These are phyloP conservation scores for Penicillium sp. DNA, from an alignment of 2,329 filamentous ascomycete species.

Conservation along the genomic window DNA sequence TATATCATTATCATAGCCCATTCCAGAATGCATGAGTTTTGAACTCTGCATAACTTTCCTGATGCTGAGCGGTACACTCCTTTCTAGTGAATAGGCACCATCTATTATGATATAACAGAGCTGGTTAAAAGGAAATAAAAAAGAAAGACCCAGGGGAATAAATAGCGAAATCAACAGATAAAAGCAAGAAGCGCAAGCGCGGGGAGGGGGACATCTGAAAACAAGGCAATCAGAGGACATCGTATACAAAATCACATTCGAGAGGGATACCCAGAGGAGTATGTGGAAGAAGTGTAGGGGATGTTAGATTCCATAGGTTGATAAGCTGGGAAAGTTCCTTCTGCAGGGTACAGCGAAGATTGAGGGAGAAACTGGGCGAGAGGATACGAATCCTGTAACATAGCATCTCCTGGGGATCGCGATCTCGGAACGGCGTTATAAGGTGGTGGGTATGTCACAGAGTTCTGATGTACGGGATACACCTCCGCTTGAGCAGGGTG, in stretches of 20 bases:
- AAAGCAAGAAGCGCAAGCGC: background rate
- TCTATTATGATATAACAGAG: slow-evolving; percentile 10
- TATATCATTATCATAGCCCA: background rate
- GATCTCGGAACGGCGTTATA: slow-evolving; percentile 30
- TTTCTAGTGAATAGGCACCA: slow-evolving; percentile 7
- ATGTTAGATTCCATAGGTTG: slow-evolving; percentile 18
- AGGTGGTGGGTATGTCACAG: slow-evolving; percentile 36
- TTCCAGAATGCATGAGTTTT: background rate
- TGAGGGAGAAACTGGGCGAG: slow-evolving; percentile 14
- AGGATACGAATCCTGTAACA: slow-evolving; percentile 23
- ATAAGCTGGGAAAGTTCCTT: slow-evolving; percentile 16
- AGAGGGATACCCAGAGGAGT: slow-evolving; percentile 20
- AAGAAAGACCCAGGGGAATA: slow-evolving; percentile 10
- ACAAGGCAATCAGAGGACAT: background rate
- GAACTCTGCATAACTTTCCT: slow-evolving; percentile 5
- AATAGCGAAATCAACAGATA: background rate
- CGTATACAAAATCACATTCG: slow-evolving; percentile 16
- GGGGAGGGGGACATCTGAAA: too few relatives aligned
- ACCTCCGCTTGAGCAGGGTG: slow-evolving; percentile 18
- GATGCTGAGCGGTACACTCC: background rate
- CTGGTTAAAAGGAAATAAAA: background rate
- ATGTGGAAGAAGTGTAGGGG: slow-evolving; percentile 20
- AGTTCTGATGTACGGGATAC: slow-evolving; percentile 32
- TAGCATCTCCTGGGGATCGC: slow-evolving; percentile 21
- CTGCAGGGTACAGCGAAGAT: slow-evolving; percentile 24